Base-by-base conservation (phyloP, 768 basidiomycete species). In the Tulasnella sp. region DNA sequence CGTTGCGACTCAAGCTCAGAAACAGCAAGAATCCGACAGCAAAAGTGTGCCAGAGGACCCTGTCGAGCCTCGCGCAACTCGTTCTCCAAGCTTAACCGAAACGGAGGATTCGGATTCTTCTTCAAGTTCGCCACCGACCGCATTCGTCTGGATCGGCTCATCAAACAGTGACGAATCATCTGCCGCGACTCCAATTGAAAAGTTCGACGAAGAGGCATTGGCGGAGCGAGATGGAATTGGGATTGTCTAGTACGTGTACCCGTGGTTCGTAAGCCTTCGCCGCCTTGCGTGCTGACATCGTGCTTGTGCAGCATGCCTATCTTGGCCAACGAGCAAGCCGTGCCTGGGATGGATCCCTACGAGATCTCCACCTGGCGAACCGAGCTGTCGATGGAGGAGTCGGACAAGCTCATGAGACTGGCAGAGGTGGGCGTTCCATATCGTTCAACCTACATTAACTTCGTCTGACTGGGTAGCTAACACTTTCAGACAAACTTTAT, bases 111-210 rank as follows among this genome's bases (percentile, higher is more conserved):
- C 31, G 37, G 42, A 42, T n/a, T n/a, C n/a, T 8, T 8, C 42
- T 8, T 15, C 36, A 19, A 52, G 34, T 39, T 36, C 31, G 29
- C 54, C 14, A n/a, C 36, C 34, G 58, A 68, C 42, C 52, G 34
- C 71, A 29, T 69, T 72, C 49, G 71, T 81, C 34, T 81, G 80
- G 80, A 81, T 81, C 42, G 80, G 80, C 36, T 78, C 80, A 3
- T 79, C 80, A 36, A 78, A 77, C 69, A 6, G 71, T 42, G 36
- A 75, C 31, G 52, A 36, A 8, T 19, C 45, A 25, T n/a, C 31
- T 6, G 25, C 14, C 19, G 36, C 52, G 15, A 31, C 73, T 3
- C 45, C 52, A 31, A 58, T 75, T 25, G 52, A 75, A 15, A 25
- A 64, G 19, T 75, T 75, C 40, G 80, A 77, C 36, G 80, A 81